Conservation (phyloP, 1,284 basidiomycete species). For the Cutaneotrichosporon spelunceum region DNA sequence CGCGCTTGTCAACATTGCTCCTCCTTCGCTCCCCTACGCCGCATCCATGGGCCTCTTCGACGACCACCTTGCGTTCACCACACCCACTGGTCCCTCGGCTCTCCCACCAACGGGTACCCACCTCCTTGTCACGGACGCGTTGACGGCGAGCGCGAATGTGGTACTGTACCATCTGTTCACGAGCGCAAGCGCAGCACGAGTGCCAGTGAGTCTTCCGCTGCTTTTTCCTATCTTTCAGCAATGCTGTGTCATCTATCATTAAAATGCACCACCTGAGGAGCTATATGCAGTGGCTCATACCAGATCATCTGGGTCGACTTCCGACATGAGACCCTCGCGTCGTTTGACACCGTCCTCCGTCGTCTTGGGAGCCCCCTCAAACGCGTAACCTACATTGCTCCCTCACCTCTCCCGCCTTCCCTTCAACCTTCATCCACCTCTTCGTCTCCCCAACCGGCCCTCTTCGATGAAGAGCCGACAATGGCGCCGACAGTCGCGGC, state of each 20-base stretch:
- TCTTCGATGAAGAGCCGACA: slow-evolving; percentile 31
- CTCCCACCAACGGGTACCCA: slow-evolving; percentile 40
- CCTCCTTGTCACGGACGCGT: slow-evolving; percentile 47
- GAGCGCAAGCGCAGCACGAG: slow-evolving; percentile 27
- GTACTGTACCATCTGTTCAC: slow-evolving; percentile 42
- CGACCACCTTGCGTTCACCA: slow-evolving; percentile 2
- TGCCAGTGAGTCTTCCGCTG: slow-evolving; percentile 20
- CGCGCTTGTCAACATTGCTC: not conserved
- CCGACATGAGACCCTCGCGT: slow-evolving; percentile 33
- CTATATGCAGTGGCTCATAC: not conserved
- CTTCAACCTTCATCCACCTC: slow-evolving; percentile 22
- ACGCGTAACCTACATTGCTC: slow-evolving; percentile 31
- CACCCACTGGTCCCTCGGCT: slow-evolving; percentile 13
- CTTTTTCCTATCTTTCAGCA: not conserved
- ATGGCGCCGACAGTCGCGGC: slow-evolving; percentile 33
- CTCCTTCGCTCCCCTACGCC: not conserved
- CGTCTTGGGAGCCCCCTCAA: slow-evolving; percentile 16
- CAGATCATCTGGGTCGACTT: slow-evolving; percentile 45
- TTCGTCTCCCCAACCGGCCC: slow-evolving; percentile 12
- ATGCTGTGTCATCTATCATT: not conserved
- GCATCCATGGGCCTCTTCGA: slow-evolving; percentile 2
- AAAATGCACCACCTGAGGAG: not conserved
- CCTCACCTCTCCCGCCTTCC: slow-evolving; percentile 33
- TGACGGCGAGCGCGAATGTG: slow-evolving; percentile 41
- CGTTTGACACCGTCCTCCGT: slow-evolving; percentile 28